A percentile compares a stretch with the other conserved stretches of the same genome.
These are phyloP conservation scores for Lathyrus sativus DNA, from an alignment of 306 rosid genomes.

Conservation along the genomic window DNA sequence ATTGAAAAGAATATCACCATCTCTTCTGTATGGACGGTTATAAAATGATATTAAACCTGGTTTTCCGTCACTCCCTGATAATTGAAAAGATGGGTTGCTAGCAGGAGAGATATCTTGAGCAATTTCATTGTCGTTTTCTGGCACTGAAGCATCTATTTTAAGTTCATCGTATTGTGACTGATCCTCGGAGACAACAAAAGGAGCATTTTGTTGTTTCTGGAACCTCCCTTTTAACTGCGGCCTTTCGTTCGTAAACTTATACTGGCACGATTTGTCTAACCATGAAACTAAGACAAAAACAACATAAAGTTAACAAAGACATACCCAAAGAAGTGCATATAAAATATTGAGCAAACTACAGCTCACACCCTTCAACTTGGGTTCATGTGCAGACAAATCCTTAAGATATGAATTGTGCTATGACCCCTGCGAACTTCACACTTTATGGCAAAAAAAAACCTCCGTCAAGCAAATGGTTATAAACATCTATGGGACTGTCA, in stretches of 20 bases:
- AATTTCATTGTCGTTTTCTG: slow-evolving; percentile 40
- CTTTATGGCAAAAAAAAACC: slow-evolving; percentile 15
- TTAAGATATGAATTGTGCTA: slow-evolving; percentile 19
- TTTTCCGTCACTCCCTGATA: slow-evolving; percentile 69
- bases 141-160: slow-evolving; percentile 46
- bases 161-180: slow-evolving; percentile 56
- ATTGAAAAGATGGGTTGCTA: slow-evolving; percentile 45
- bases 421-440: slow-evolving; percentile 19
- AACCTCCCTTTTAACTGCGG: slow-evolving; percentile 47
- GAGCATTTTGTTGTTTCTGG: slow-evolving; percentile 47
- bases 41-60: slow-evolving; percentile 85
- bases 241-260: slow-evolving; percentile 48
- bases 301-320: slow-evolving; percentile 39
- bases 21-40: slow-evolving; percentile 59
- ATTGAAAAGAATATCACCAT: slow-evolving; percentile 44
- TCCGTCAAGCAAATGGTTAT: slow-evolving; percentile 23
- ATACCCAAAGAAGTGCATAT: slow-evolving; percentile 28
- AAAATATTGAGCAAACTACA: slow-evolving; percentile 13
- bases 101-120: slow-evolving; percentile 49
- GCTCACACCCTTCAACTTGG: slow-evolving; percentile 5
- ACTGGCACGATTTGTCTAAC: slow-evolving; percentile 56
- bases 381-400: slow-evolving; percentile 12
- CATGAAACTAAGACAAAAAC: slow-evolving; percentile 29
- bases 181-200: slow-evolving; percentile 73
- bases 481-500: slow-evolving; percentile 24